A percentile compares a stretch with the other conserved stretches of the same genome.
phyloP scores from a whole-genome alignment of 2,329 filamentous ascomycete genomes.

The Polychaeton citri region DNA sequence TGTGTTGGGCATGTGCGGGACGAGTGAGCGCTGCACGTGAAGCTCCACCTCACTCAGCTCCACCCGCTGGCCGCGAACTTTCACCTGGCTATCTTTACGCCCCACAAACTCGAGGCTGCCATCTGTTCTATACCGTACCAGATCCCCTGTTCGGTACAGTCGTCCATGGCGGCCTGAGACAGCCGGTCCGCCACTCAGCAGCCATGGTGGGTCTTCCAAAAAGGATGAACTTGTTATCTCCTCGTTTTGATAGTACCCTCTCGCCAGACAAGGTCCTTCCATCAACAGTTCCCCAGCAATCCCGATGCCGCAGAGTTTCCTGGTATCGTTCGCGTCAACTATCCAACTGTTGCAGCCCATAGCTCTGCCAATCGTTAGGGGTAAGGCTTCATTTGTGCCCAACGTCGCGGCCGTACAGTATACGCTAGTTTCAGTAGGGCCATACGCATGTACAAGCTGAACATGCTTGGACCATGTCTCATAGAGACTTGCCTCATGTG shows the following conservation, averaged over 20 bases:
- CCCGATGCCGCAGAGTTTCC: constrained; percentile 25
- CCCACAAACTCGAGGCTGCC: constrained; percentile 10
- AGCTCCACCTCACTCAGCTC: constrained; percentile 14
- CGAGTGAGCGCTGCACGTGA: constrained; percentile 26
- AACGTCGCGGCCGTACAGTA: background rate
- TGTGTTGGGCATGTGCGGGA: no score
- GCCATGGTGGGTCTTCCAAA: constrained; percentile 16
- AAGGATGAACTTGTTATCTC: constrained; percentile 20
- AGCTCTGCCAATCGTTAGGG: background rate
- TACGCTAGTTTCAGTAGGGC: background rate
- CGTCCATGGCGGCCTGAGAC: constrained; percentile 19
- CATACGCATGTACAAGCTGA: background rate
- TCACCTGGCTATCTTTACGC: constrained; percentile 10
- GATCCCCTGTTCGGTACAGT: constrained; percentile 12
- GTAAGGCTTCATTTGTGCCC: background rate
- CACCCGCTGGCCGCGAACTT: constrained; percentile 11
- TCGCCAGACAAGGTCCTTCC: constrained; percentile 32
- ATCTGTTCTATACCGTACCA: constrained; percentile 11
- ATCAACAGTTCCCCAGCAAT: constrained; percentile 34
- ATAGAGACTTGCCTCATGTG: background rate
- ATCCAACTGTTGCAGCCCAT: constrained; percentile 17
- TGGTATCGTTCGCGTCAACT: constrained; percentile 13
- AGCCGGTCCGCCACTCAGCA: constrained; percentile 1
- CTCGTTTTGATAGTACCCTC: constrained; percentile 27
- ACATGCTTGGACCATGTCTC: background rate